Conservation (phyloP, 73 alveolate species). For the Tetrahymena malaccensis region DNA sequence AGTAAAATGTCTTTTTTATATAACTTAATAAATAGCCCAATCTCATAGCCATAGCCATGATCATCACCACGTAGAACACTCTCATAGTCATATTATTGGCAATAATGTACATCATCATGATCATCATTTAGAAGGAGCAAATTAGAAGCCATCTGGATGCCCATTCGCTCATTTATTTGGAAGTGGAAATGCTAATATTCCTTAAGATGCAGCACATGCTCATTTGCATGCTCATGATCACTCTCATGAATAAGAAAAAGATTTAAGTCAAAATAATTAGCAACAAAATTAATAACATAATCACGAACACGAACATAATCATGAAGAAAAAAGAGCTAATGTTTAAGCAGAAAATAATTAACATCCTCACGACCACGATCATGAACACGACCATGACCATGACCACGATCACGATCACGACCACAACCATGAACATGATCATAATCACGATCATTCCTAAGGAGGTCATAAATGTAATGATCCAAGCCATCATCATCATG, state of each 20-base stretch:
- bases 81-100: neutral
- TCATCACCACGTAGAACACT: neutral
- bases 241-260: neutral
- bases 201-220: neutral
- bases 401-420: constrained; percentile 13
- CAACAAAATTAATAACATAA: neutral
- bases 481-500: neutral
- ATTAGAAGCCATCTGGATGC: neutral
- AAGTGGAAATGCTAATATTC: neutral
- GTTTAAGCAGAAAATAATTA: constrained; percentile 12
- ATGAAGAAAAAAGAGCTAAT: constrained; percentile 39
- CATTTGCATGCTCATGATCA: neutral
- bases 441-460: neutral
- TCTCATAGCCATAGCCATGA: neutral
- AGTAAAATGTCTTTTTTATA: neutral
- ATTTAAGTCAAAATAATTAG: neutral
- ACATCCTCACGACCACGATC: constrained; percentile 32
- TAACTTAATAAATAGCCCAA: neutral
- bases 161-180: neutral
- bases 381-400: constrained; percentile 44
- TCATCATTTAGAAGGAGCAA: neutral
- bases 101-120: neutral
- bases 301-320: constrained; percentile 46
- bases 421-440: neutral
- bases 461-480: neutral